These are phyloP conservation scores for Hypoxylon fuscum DNA, from an alignment of 495 filamentous ascomycete species.

Conservation along the genomic window DNA sequence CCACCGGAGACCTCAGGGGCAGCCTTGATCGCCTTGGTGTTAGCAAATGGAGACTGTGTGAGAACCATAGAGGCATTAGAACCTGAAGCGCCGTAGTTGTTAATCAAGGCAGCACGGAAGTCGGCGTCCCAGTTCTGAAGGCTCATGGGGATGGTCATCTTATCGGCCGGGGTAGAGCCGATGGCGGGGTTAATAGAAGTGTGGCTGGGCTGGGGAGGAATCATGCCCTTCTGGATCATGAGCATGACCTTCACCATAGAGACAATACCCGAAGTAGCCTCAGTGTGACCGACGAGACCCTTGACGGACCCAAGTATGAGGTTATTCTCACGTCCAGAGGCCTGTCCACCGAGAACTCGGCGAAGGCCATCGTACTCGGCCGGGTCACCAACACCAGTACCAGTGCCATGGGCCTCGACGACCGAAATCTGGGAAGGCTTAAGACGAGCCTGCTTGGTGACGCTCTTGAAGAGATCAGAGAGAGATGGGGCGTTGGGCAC, in stretches of 20 bases:
- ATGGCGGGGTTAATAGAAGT: slow-evolving; percentile 51
- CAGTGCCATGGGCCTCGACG: slow-evolving; percentile 56
- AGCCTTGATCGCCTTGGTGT: slow-evolving; percentile 15
- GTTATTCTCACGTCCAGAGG: slow-evolving; percentile 47
- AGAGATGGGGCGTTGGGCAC: slow-evolving; percentile 49
- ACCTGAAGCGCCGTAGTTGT: slow-evolving; percentile 63
- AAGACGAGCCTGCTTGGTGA: slow-evolving; percentile 30
- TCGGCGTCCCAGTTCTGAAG: slow-evolving; percentile 46
- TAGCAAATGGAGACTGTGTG: slow-evolving; percentile 47
- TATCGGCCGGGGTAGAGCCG: slow-evolving; percentile 40
- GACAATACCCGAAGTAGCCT: slow-evolving; percentile 55
- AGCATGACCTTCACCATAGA: slow-evolving; percentile 57
- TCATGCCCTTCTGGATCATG: slow-evolving; percentile 57
- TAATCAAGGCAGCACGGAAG: slow-evolving; percentile 55
- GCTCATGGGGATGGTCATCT: slow-evolving; percentile 49
- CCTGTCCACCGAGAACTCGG: slow-evolving; percentile 44
- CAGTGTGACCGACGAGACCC: slow-evolving; percentile 60
- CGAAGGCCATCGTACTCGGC: slow-evolving; percentile 44
- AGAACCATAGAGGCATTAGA: slow-evolving; percentile 59
- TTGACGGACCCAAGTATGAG: slow-evolving; percentile 55
- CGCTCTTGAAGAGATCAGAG: slow-evolving; percentile 37
- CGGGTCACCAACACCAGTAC: slow-evolving; percentile 55
- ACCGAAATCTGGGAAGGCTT: slow-evolving; percentile 34
- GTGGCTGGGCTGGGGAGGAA: slow-evolving; percentile 57
- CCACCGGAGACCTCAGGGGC: slow-evolving; percentile 15